Evolutionary conservation across 257 asterid genomes (phyloP).

Genomic region (Solanum etuberosum): DNA sequence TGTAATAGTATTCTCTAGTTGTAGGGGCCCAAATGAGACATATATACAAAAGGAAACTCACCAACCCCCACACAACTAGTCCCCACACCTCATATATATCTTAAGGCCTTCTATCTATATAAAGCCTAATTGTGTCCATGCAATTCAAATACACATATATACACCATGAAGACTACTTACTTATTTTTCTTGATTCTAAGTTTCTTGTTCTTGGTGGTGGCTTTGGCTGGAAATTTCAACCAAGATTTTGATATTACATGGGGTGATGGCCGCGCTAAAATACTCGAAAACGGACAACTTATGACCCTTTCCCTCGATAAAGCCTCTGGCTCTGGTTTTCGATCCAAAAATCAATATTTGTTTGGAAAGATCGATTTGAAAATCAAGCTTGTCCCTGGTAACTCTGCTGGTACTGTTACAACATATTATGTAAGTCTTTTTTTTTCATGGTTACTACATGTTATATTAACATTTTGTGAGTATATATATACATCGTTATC

Average conservation of each 20-base stretch:
- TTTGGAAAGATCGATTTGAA: not conserved
- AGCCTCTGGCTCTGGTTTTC: not conserved
- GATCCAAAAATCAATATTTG: not conserved
- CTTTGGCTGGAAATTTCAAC: not conserved
- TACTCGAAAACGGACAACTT: not conserved
- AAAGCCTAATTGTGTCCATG: not conserved
- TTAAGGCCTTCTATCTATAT: not conserved
- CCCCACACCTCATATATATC: not conserved
- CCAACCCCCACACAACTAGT: not conserved
- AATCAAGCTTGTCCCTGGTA: not conserved
- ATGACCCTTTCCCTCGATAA: not conserved
- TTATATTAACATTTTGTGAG: not conserved
- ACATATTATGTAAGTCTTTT: not conserved
- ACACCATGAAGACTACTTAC: not conserved
- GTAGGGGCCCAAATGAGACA: not conserved
- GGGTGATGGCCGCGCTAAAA: not conserved
- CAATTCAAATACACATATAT: not conserved
- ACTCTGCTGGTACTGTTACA: not conserved
- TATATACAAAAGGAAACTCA: not conserved
- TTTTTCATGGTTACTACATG: not conserved
- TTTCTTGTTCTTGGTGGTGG: not conserved
- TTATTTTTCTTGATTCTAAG: not conserved
- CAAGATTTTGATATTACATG: not conserved
- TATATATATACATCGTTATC: not conserved
- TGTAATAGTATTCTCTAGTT: not conserved